phyloP scores from a whole-genome alignment of 176 grass and related monocot species.

The Aegilops tauschii region DNA sequence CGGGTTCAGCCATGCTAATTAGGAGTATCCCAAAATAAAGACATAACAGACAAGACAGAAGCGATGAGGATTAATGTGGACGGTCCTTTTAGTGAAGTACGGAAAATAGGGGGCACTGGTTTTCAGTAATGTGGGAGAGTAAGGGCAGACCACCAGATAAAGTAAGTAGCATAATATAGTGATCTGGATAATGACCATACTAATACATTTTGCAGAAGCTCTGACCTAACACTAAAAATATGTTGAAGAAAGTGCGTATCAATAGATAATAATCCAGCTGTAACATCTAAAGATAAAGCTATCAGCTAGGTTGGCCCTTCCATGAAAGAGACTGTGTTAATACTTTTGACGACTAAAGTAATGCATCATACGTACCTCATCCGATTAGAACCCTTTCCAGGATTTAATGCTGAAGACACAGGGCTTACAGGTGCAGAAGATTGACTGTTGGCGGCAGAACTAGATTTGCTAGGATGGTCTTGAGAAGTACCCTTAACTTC shows the following conservation, averaged over 20 bases:
- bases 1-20: not conserved
- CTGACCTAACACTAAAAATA: not conserved
- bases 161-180: no score
- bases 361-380: constrained; percentile 35
- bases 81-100: not conserved
- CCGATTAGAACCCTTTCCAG: constrained; percentile 24
- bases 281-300: constrained; percentile 1
- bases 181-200: no score
- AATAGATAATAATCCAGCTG: not conserved
- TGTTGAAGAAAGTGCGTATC: not conserved
- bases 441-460: constrained; percentile 23
- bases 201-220: not conserved
- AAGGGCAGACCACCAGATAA: not conserved
- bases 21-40: not conserved
- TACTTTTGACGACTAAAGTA: constrained; percentile 4
- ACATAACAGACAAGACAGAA: not conserved
- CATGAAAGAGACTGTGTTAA: not conserved
- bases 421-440: constrained; percentile 25
- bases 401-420: constrained; percentile 20
- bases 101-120: not conserved
- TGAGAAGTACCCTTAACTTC: constrained; percentile 19
- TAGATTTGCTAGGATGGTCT: constrained; percentile 37
- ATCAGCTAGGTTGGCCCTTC: not conserved
- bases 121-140: not conserved
- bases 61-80: not conserved